Evolutionary conservation across 2,329 filamentous ascomycete species (phyloP), one percentile per base, ranked within the genome.

Genomic region (Epicoccum sorghinum): DNA sequence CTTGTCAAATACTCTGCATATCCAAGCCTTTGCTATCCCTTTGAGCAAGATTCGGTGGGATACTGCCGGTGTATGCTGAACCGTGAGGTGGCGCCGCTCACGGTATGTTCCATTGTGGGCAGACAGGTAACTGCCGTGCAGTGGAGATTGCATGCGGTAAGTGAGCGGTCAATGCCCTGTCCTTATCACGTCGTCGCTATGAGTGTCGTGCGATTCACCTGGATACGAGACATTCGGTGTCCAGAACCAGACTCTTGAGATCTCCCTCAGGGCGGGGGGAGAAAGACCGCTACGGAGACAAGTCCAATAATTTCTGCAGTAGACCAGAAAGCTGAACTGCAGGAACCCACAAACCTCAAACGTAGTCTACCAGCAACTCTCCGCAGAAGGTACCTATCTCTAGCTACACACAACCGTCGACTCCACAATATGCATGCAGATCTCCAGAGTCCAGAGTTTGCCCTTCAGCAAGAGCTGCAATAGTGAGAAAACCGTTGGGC

Each of bases 1-100:
- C 38, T 39, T 22, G 13, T 29, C 51, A 40, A 45, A 44, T 24
- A 44, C 45, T 44, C 13, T 40, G 45, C 51, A 44, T 45, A 27
- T n/a, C 45, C 35, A 45, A 30, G 39, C 8, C 23, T 41, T 41
- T 9, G 13, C 40, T 18, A 27, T n/a, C 14, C 32, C 25, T 13
- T 27, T 42, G 27, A 29, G 27, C 6, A 1, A 7, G 27, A 7
- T 29, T 29, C 27, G 27, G 27, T 29, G 27, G 27, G 9, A 29
- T 29, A 29, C 27, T 9, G 6, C 9, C 27, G 27, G 27, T 29
- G 27, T 29, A 29, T 29, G 27, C 27, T 29, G 27, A 29, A 29
- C 4, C 27, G 27, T 9, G 27, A 29, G 9, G 27, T 29, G 6
- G 9, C 3, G 27, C 27, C 18, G 18, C 18, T 25, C 9, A 27